Base-by-base conservation (phyloP, 2,329 filamentous ascomycete genomes). In the Penicillium sp. region DNA sequence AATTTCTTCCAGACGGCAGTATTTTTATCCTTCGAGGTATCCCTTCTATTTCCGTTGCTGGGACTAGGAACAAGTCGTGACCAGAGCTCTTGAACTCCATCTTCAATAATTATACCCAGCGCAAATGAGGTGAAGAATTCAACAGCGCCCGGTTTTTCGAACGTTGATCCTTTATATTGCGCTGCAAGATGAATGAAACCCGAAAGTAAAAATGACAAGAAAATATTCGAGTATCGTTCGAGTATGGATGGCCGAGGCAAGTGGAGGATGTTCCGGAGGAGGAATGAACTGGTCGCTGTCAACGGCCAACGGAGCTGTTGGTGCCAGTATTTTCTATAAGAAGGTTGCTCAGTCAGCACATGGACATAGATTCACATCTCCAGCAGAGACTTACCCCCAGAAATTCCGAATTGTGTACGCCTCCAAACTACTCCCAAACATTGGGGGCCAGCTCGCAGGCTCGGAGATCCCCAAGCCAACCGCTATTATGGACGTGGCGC, bases 191-290 rank as follows among this genome's bases (percentile, higher is more conserved):
- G 69, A 18, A 65, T 21, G 2, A 62, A 12, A 0, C 63, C 67
- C 0, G 69, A 71, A 1, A 68, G 18, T 2, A 62, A 45, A 47
- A 70, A 71, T 0, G 68, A 61, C 15, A 67, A 21, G n/a, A 67
- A 54, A 10, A 67, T 52, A 24, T 66, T 66, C 15, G 54, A 51
- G 42, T 71, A 71, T 2, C 63, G 61, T 23, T 67, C 59, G 1
- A 66, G 5, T 2, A 61, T 38, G 1, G 63, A 67, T 13, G 51
- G 57, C 15, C 48, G 49, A n/a, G 55, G 53, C 2, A 67, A 55
- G 16, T 45, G 24, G 5, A 68, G 52, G 13, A 66, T 28, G 28
- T 54, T 49, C 2, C 53, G 56, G 3, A 61, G 50, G 24, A 66
- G 24, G 26, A 56, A 66, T 3, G 47, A 53, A 36, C 61, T 61